Evolutionary conservation across 306 rosid species (phyloP), one percentile per base, ranked within the genome.

Genomic region (Pterocarpus santalinus): DNA sequence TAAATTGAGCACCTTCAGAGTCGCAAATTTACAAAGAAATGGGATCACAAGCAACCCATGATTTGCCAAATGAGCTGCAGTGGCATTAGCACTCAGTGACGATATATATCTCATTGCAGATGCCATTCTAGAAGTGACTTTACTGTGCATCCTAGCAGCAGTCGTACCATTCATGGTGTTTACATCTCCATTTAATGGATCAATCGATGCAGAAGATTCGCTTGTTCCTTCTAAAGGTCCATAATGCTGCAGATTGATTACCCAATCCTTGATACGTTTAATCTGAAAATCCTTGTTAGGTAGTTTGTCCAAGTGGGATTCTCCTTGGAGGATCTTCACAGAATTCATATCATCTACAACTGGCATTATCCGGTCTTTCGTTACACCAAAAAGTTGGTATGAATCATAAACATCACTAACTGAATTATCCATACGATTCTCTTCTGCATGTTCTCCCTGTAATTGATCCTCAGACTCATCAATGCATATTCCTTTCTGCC

Each of bases 261-360:
- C 95, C 99, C 97, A 95, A 75, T 95, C 97, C 85, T 89, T 90
- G 43, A 90, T 90, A 16, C 97, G 91, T 88, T 91, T 93, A 12
- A 88, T 58, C 87, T 84, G 89, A 81, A 85, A 91, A 74, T 93
- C 92, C 72, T 75, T 74, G 75, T 80, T 77, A 7, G 85, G 86
- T 63, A 87, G 76, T 55, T 90, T 91, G 47, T 81, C 86, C 65
- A 66, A 55, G 12, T 49, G 67, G 88, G 80, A 73, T 87, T 41
- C 90, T 76, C 88, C 88, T 72, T 46, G 80, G 80, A 81, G 65
- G 78, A 55, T 78, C 83, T 83, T 82, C 44, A 2, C 80, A 1
- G 75, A 78, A 49, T 34, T 73, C 74, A 49, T 75, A 71, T 85
- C 91, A 52, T 87, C 86, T 17, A 52, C 33, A 57, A 68, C 60